A percentile compares a stretch with the other conserved stretches of the same genome.
Evolutionary conservation across 129 eudicot genomes (phyloP).

Genomic region (Deinandra increscens): DNA sequence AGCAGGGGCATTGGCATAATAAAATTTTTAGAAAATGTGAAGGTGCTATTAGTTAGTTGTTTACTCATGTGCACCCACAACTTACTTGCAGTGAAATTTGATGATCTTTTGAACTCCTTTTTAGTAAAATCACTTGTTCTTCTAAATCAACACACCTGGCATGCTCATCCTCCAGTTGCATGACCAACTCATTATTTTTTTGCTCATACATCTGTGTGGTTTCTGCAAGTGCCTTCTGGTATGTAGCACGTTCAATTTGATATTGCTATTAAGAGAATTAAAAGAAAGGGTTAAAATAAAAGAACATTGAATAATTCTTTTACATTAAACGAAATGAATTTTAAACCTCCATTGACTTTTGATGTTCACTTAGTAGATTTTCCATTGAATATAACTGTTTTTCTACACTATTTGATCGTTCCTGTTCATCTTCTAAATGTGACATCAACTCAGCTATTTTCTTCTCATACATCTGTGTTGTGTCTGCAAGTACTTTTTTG

Average conservation of each 20-base stretch:
- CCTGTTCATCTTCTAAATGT: conserved; percentile 57
- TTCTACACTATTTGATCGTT: conserved; percentile 40
- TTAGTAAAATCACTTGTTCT: conserved; percentile 43
- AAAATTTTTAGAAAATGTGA: neutral
- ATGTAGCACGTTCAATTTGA: conserved; percentile 52
- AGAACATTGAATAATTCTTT: neutral
- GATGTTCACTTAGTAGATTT: conserved; percentile 50
- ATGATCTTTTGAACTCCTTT: conserved; percentile 38
- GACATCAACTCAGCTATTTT: conserved; percentile 68
- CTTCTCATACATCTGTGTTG: conserved; percentile 87
- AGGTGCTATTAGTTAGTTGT: neutral
- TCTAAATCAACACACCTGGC: conserved; percentile 38
- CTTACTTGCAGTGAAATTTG: conserved; percentile 57
- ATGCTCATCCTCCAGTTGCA: conserved; percentile 56
- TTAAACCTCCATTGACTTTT: conserved; percentile 59
- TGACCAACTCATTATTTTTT: conserved; percentile 45
- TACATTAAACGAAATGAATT: neutral
- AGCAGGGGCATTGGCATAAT: conserved; percentile 1
- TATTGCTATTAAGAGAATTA: conserved; percentile 37
- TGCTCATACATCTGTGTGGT: conserved; percentile 78
- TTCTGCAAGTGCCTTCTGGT: conserved; percentile 70
- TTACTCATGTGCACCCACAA: conserved; percentile 2
- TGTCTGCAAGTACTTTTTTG: conserved; percentile 80
- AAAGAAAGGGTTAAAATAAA: conserved; percentile 15
- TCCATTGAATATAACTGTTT: conserved; percentile 55